Evolutionary conservation across 805 yeast species (phyloP), one percentile per base, ranked within the genome.

Genomic region (Myxozyma geophila): DNA sequence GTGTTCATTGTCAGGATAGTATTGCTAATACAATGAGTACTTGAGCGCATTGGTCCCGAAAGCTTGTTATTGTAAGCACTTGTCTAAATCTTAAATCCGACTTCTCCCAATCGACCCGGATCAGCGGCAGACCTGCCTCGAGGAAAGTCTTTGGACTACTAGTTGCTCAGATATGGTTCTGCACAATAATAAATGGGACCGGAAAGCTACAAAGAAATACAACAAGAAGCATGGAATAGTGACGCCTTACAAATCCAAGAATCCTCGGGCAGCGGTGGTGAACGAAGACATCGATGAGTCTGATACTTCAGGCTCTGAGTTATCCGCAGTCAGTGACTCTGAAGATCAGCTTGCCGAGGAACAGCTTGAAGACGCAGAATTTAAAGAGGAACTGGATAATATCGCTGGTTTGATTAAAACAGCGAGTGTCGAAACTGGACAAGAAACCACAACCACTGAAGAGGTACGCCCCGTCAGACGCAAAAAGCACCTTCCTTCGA

Each of bases 111-210:
- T 28, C 28, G 28, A 3, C 28, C 5, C 28, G 28, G 28, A 28
- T 28, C 28, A 28, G 28, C 5, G 28, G 28, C 28, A 28, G 28
- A 3, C 28, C 28, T 28, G 5, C 28, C 28, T 28, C 5, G 28
- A 28, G 28, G 28, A 28, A 2, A 3, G 28, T 28, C 2, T 28
- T 28, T 28, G 5, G 28, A 28, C 28, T 7, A 46, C 12, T 19
- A 17, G 49, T 12, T 9, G 37, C 37, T 23, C 23, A 44, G 66
- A 6, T 3, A 82, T 82, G 86, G 86, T 82, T 10, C 73, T 83
- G 13, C 85, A 82, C 65, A 82, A 82, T 70, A 80, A 77, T 57
- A 82, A 82, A 71, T 82, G 86, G 85, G 83, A 82, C 61, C 73
- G 77, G 54, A 79, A 77, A 62, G 83, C 84, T 15, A 81, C 78